Evolutionary conservation across 805 yeast genomes (phyloP), one percentile per base, ranked within the genome.

Genomic region (Lachancea fermentati): DNA sequence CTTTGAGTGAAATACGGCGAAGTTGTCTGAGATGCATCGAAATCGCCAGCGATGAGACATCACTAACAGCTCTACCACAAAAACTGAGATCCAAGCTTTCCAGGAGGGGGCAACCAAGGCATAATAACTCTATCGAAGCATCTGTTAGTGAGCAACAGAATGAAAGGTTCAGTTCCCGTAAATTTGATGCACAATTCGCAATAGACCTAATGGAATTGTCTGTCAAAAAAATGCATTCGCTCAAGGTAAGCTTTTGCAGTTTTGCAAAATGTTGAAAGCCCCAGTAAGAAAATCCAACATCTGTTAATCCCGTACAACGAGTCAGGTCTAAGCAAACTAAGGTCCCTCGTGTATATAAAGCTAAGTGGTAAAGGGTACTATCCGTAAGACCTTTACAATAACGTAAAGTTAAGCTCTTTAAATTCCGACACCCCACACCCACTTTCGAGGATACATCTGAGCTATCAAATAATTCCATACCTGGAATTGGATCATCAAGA

Each of bases 21-120:
- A 84, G 58, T 25, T 66, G 53, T 39, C 69, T 62, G 45, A 82
- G 62, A 47, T 78, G 75, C 25, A 75, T 56, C 2, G 85, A 76
- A 7, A 84, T 68, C 0, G 81, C 73, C 28, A 76, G 68, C 30
- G 83, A 57, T 1, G 87, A 77, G 13, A 79, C 71, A 51, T 84
- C 91, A 52, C 86, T 78, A 4, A 84, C 87, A 1, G 91, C 89
- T 22, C 83, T 73, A 3, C 91, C 91, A 60, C 91, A 84, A 52
- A 81, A 84, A 7, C 85, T 77, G 25, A 83, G 57, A 49, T 81
- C 80, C 45, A 84, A 61, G 15, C 62, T 58, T 32, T 66, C 57
- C 43, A 84, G 58, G 5, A 67, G 58, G 36, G 75, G 79, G 52
- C 87, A 81, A n/a, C 85, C 83, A 13, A 79, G 62, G 45, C 83